Evolutionary conservation across 228 moss, liverwort and hornwort genomes (phyloP).

Genomic region (Sphagnum fallax): DNA sequence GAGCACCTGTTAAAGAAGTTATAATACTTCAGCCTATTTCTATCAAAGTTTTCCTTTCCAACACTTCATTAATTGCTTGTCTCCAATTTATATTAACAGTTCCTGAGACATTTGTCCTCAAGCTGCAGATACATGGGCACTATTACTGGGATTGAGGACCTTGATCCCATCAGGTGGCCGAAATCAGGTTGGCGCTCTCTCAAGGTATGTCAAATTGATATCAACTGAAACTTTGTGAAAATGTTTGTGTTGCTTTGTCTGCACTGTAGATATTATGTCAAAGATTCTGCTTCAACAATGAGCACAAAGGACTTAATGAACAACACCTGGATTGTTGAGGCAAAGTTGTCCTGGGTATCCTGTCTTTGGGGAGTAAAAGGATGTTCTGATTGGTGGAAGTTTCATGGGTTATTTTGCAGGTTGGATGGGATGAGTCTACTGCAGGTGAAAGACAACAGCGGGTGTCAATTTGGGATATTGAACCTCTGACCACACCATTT

Average conservation of each 20-base stretch:
- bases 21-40: too few relatives aligned
- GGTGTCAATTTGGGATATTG: conserved; percentile 97
- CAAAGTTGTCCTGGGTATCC: too few relatives aligned
- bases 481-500: conserved; percentile 82
- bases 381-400: background rate
- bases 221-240: too few relatives aligned
- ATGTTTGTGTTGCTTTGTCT: too few relatives aligned
- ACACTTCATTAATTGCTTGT: too few relatives aligned
- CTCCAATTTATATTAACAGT: too few relatives aligned
- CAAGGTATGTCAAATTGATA: conserved; percentile 40
- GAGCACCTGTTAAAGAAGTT: background rate
- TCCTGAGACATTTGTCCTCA: conserved; percentile 2
- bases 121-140: conserved; percentile 91
- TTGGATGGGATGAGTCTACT: conserved; percentile 99
- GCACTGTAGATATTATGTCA: too few relatives aligned
- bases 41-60: too few relatives aligned
- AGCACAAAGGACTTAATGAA: too few relatives aligned
- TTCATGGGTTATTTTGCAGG: conserved; percentile 27
- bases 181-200: conserved; percentile 93
- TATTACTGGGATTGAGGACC: conserved; percentile 84
- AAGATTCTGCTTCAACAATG: too few relatives aligned
- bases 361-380: too few relatives aligned
- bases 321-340: too few relatives aligned
- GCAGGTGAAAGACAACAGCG: conserved; percentile 93
- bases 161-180: conserved; percentile 85